Conservation (phyloP, 2,329 filamentous ascomycete genomes). For the Whalleya microplaca region DNA sequence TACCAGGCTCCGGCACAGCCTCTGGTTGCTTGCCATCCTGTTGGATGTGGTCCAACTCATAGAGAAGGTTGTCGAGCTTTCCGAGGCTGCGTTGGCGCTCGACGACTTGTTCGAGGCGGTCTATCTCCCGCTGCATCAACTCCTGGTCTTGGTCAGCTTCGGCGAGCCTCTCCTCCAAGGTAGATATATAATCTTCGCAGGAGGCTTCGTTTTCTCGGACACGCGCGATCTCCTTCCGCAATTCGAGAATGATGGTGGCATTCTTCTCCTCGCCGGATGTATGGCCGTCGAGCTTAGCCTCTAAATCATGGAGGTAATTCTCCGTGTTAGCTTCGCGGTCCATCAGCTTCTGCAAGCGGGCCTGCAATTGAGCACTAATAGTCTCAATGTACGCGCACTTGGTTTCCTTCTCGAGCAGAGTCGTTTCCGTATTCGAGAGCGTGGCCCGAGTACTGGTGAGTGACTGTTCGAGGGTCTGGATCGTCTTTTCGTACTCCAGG, state of each 20-base stretch:
- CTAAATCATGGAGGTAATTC: conserved; percentile 88
- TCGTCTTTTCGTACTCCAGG: conserved; percentile 97
- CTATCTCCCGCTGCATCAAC: conserved; percentile 95
- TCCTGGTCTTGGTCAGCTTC: conserved; percentile 96
- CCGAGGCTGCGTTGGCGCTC: conserved; percentile 94
- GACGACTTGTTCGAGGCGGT: conserved; percentile 90
- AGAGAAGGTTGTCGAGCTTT: conserved; percentile 88
- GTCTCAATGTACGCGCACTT: conserved; percentile 93
- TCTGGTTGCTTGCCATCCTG: conserved; percentile 56
- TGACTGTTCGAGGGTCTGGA: conserved; percentile 89
- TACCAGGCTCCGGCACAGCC: conserved; percentile 38
- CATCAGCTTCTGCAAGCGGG: conserved; percentile 87
- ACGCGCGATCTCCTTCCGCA: conserved; percentile 88
- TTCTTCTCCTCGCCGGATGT: conserved; percentile 93
- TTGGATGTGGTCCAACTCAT: conserved; percentile 83
- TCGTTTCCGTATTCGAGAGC: conserved; percentile 83
- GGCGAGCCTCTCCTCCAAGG: conserved; percentile 89
- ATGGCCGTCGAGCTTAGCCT: conserved; percentile 86
- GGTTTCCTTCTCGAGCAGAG: conserved; percentile 87
- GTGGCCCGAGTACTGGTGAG: conserved; percentile 85
- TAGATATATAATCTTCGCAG: conserved; percentile 96
- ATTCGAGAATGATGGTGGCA: conserved; percentile 78
- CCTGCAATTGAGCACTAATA: conserved; percentile 85
- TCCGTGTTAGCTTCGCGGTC: conserved; percentile 93
- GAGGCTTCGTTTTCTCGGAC: conserved; percentile 87